A percentile compares a stretch with the other conserved stretches of the same genome.
Conservation (phyloP, 2,329 filamentous ascomycete species). For the Knufia fluminis region DNA sequence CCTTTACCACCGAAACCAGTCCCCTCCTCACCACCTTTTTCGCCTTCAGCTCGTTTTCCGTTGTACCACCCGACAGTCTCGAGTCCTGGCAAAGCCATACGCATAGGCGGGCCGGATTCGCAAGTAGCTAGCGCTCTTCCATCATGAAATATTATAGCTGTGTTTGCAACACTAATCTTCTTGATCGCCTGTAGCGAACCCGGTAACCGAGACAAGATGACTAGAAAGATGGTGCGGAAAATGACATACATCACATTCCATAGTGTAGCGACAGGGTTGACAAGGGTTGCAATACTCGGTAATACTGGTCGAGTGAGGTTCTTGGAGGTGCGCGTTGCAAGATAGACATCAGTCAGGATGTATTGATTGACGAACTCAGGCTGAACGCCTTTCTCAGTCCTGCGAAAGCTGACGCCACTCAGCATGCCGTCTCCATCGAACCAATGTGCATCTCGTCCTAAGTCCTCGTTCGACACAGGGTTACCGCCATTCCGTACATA, state of each 20-base stretch:
- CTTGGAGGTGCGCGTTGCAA: slow-evolving; percentile 43
- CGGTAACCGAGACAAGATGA: slow-evolving; percentile 49
- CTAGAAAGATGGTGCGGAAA: slow-evolving; percentile 48
- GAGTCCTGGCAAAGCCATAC: slow-evolving; percentile 53
- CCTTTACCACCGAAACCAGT: slow-evolving; percentile 47
- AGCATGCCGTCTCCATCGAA: slow-evolving; percentile 71
- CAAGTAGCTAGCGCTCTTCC: slow-evolving; percentile 60
- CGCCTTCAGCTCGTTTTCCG: slow-evolving; percentile 45
- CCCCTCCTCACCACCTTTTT: slow-evolving; percentile 19
- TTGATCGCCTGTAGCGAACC: slow-evolving; percentile 50
- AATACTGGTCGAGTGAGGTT: slow-evolving; percentile 49
- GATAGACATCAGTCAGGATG: slow-evolving; percentile 57
- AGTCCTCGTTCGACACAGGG: slow-evolving; percentile 52
- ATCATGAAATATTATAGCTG: slow-evolving; percentile 57
- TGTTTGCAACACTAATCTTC: slow-evolving; percentile 64
- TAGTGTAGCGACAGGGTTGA: slow-evolving; percentile 49
- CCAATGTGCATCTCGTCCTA: slow-evolving; percentile 58
- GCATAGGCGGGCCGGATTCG: slow-evolving; percentile 61
- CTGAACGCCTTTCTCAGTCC: slow-evolving; percentile 35
- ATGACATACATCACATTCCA: slow-evolving; percentile 44
- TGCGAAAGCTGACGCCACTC: slow-evolving; percentile 54
- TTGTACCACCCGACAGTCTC: slow-evolving; percentile 65
- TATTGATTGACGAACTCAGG: slow-evolving; percentile 63
- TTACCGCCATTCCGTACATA: slow-evolving; percentile 67
- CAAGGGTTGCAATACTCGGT: slow-evolving; percentile 58